Evolutionary conservation across 2,329 filamentous ascomycete genomes (phyloP), one percentile per base, ranked within the genome.

Genomic region (Botrytis squamosa): DNA sequence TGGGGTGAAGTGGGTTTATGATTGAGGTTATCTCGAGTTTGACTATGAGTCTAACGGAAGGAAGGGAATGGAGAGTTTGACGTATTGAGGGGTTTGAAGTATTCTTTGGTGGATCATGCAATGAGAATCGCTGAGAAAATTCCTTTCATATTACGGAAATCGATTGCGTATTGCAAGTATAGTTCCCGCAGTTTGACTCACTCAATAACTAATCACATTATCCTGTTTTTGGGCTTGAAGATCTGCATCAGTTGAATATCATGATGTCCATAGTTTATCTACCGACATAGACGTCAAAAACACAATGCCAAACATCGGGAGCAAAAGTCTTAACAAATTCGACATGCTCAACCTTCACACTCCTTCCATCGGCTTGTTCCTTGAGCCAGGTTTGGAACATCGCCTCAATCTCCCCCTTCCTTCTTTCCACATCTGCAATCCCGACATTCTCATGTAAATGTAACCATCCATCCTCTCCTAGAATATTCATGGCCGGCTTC

Each of bases 261-360:
- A 57, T 40, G 29, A 20, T 5, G 36, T 72, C 64, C 5, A 33
- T 55, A 22, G 1, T 42, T 25, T 18, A 40, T 65, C n/a, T 71
- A 33, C 59, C 49, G 22, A 81, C 67, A 71, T 84, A 84, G 33
- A 91, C 83, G 81, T 92, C 90, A 82, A 91, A 92, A 73, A 92
- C 90, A 77, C 88, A 90, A 82, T 92, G 90, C 89, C 89, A 91
- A 12, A 92, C 89, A 0, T 86, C 88, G 42, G 90, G 90, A 77
- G 90, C 90, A 84, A 89, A 92, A 69, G 89, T 91, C 84, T 92
- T 92, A 80, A 92, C 90, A 77, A 85, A 83, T 82, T 92, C 89
- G 57, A 90, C 86, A 81, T 91, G 87, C 76, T 87, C 86, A 52
- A 87, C 85, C 38, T 77, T 79, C 20, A 83, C 81, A 25, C 55